A percentile compares a stretch with the other conserved stretches of the same genome.
These are phyloP conservation scores for Hanseniaspora valbyensis DNA, from an alignment of 805 yeast species.

Conservation along the genomic window DNA sequence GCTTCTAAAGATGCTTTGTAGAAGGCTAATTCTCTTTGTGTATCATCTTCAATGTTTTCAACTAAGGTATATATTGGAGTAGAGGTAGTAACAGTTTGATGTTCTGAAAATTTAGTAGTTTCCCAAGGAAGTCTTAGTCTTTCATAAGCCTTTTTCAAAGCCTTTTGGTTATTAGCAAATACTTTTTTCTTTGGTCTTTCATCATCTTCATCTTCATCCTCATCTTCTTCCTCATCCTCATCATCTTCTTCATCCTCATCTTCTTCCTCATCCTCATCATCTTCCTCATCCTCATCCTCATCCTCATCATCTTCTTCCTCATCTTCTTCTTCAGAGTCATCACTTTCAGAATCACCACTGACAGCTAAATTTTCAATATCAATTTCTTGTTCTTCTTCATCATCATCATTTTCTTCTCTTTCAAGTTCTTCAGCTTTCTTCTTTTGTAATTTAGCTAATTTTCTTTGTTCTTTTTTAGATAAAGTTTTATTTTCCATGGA, in stretches of 20 bases:
- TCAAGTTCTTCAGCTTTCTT: constrained; percentile 23
- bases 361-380: constrained; percentile 47
- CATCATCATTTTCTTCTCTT: constrained; percentile 36
- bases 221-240: constrained; percentile 77
- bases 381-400: constrained; percentile 34
- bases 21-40: constrained; percentile 89
- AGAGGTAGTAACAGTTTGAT: constrained; percentile 57
- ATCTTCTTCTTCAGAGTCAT: constrained; percentile 29
- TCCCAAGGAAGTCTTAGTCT: constrained; percentile 51
- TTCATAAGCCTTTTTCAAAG: constrained; percentile 57
- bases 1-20: constrained; percentile 90
- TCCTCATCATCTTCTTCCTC: constrained; percentile 32
- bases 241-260: constrained; percentile 48
- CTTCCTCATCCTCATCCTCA: constrained; percentile 30
- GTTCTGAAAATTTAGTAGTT: constrained; percentile 69
- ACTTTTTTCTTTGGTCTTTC: constrained; percentile 83
- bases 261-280: constrained; percentile 34
- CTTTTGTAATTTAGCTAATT: constrained; percentile 31
- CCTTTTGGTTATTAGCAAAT: constrained; percentile 79
- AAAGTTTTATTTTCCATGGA: constrained; percentile 35
- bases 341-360: constrained; percentile 38
- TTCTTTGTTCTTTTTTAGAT: constrained; percentile 55
- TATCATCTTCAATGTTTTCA: constrained; percentile 86
- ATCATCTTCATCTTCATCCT: constrained; percentile 88
- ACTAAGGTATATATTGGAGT: constrained; percentile 53